phyloP scores from a whole-genome alignment of 2,329 filamentous ascomycete species.

The Alternaria atra region DNA sequence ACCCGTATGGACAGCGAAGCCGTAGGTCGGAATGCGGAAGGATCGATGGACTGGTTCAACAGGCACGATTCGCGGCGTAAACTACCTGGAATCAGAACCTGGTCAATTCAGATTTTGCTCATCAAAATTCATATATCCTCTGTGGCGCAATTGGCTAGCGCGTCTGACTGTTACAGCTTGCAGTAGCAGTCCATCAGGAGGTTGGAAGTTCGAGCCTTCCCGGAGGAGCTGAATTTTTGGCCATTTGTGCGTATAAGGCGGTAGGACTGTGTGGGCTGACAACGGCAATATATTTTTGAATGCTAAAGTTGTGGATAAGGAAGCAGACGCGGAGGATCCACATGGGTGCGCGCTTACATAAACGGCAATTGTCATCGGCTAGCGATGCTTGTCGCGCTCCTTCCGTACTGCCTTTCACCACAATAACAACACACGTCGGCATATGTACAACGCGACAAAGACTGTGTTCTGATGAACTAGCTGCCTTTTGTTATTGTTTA shows the following conservation, averaged over 20 bases:
- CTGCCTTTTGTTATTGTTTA: background rate
- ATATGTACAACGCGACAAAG: background rate
- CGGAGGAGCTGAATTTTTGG: slow-evolving; percentile 32
- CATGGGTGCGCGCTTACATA: background rate
- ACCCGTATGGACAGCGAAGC: slow-evolving; percentile 18
- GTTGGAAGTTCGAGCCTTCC: slow-evolving; percentile 47
- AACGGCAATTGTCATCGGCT: background rate
- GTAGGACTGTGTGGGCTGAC: background rate
- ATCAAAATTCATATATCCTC: slow-evolving; percentile 38
- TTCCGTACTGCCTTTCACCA: background rate
- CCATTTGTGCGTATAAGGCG: background rate
- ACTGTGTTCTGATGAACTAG: background rate
- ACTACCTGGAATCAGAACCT: background rate
- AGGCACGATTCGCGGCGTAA: background rate
- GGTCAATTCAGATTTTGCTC: background rate
- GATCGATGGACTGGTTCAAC: background rate
- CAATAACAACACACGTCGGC: background rate
- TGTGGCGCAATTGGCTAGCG: slow-evolving; percentile 65
- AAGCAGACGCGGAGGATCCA: background rate
- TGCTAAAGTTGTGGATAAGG: background rate
- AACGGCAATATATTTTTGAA: background rate
- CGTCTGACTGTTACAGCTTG: slow-evolving; percentile 65
- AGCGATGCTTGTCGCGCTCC: background rate
- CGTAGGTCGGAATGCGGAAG: background rate
- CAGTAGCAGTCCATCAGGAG: slow-evolving; percentile 35